Base-by-base conservation (phyloP, 495 filamentous ascomycete species). In the Xylona heveae region DNA sequence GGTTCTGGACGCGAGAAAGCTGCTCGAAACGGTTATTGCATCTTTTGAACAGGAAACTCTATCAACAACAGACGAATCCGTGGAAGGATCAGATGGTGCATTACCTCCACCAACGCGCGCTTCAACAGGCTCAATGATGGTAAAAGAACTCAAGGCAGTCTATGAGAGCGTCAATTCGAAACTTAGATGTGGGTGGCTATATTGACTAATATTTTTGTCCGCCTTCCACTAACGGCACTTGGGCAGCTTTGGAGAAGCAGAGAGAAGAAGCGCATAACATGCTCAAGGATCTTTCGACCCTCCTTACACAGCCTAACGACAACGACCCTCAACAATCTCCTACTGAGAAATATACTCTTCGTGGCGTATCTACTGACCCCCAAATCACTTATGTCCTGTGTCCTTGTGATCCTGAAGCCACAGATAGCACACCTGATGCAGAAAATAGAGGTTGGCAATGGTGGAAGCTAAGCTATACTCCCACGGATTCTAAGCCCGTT, bases 391-490 rank as follows among this genome's bases (percentile, higher is more conserved):
- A 66, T 30, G 48, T 67, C n/a, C 43, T 66, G 25, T 17, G 16
- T 17, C 36, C 36, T 13, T 19, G 36, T 6, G 22, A 19, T 19
- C 31, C 36, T 12, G 30, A 26, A 23, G 30, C 31, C 13, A 23
- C 13, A 16, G 28, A 19, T 22, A n/a, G n/a, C n/a, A 33, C 33
- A 7, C 29, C 19, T 6, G 28, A 37, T 19, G 35, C 28, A 31
- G 10, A 14, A 17, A 18, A n/a, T 26, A 10, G 35, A 24, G 5
- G 12, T 10, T 24, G 28, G 45, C 56, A 67, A 33, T 68, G 63
- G 64, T 68, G 63, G 64, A 62, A 61, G 12, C 52, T 63, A 37
- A 59, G 56, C 34, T 68, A 58, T 39, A 59, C 60, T 2, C 42
- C 48, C 14, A 57, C 58, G 10, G 60, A 64, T 37, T 53, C 53